phyloP scores from a whole-genome alignment of 495 filamentous ascomycete genomes.

The Hypoxylon fragiforme region DNA sequence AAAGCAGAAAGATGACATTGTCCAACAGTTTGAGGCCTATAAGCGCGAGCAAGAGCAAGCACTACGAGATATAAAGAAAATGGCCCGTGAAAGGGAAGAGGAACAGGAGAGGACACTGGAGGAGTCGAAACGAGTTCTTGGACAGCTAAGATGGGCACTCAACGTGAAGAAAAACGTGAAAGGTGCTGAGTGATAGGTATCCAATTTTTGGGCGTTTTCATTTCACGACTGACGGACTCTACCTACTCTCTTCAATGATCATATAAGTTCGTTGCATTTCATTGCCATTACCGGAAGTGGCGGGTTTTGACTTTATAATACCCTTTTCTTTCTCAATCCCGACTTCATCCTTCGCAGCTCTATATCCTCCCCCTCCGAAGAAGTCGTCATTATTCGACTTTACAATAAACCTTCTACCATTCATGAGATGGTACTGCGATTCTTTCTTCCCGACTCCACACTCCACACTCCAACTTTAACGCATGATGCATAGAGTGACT shows the following conservation, averaged over 20 bases:
- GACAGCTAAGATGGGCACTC: slow-evolving; percentile 69
- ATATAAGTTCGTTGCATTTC: not conserved
- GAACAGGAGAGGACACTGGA: slow-evolving; percentile 59
- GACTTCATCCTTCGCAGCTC: not conserved
- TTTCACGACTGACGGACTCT: not conserved
- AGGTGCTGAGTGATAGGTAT: slow-evolving; percentile 48
- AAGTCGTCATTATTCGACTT: not conserved
- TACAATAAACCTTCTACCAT: not conserved
- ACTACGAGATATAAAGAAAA: slow-evolving; percentile 58
- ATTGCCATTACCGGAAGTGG: not conserved
- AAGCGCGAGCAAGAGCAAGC: slow-evolving; percentile 64
- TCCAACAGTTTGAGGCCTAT: slow-evolving; percentile 61
- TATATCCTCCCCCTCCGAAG: not conserved
- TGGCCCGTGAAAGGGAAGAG: slow-evolving; percentile 55
- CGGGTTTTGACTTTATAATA: slow-evolving; percentile 12
- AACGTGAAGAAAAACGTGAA: slow-evolving; percentile 62
- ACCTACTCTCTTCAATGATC: not conserved
- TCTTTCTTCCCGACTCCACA: slow-evolving; percentile 9
- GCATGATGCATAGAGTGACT: slow-evolving; percentile 14
- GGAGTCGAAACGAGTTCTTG: slow-evolving; percentile 64
- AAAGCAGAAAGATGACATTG: slow-evolving; percentile 63
- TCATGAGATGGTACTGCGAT: not conserved
- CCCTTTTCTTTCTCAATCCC: slow-evolving; percentile 2
- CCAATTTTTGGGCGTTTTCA: not conserved
- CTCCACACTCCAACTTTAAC: slow-evolving; percentile 4